Conservation (phyloP, 345 rosid species). For the Litchi chinensis region DNA sequence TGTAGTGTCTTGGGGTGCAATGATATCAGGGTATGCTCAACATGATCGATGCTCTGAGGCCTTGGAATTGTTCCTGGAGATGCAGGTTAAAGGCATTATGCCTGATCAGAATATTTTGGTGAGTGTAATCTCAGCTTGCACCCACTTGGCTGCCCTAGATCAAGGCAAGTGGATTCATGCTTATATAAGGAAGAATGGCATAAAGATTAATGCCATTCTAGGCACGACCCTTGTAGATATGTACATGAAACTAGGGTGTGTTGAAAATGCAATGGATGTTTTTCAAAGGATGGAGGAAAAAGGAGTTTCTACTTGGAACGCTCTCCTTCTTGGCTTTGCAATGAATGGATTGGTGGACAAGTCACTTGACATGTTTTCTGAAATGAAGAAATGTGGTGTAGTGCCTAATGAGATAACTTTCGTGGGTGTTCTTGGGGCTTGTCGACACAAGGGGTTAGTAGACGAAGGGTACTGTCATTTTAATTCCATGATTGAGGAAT, state of each 20-base stretch:
- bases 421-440: conserved; percentile 59
- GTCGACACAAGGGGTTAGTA: conserved; percentile 65
- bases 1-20: conserved; percentile 54
- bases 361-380: conserved; percentile 45
- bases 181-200: conserved; percentile 44
- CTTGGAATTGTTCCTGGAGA: conserved; percentile 45
- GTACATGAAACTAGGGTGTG: conserved; percentile 64
- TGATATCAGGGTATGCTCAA: conserved; percentile 61
- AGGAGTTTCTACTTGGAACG: conserved; percentile 65
- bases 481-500: conserved; percentile 49
- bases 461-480: conserved; percentile 51
- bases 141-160: conserved; percentile 52
- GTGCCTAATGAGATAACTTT: conserved; percentile 55
- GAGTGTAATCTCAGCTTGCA: conserved; percentile 58
- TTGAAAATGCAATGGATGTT: conserved; percentile 52
- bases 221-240: conserved; percentile 60
- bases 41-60: conserved; percentile 42
- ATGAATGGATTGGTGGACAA: conserved; percentile 50
- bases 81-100: conserved; percentile 43
- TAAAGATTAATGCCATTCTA: conserved; percentile 45
- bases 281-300: conserved; percentile 45
- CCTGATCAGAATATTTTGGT: conserved; percentile 57
- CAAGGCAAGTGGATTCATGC: conserved; percentile 62
- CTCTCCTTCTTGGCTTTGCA: conserved; percentile 56
- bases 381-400: conserved; percentile 48